phyloP scores from a whole-genome alignment of 768 basidiomycete species.

The Fibroporia radiculosa region DNA sequence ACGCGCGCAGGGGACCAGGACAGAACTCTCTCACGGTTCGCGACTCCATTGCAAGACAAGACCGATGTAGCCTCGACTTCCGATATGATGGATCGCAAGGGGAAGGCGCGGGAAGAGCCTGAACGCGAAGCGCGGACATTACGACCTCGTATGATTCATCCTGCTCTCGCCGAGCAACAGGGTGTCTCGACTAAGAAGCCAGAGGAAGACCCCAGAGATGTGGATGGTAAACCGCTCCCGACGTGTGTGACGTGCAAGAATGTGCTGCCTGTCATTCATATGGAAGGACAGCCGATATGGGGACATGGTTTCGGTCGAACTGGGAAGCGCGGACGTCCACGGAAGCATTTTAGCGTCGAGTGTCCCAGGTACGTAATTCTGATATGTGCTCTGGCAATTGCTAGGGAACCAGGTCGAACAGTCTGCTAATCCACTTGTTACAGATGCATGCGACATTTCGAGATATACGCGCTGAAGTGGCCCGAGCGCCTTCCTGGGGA shows the following conservation, averaged over 20 bases:
- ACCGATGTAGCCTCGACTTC: background rate
- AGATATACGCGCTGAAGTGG: constrained; percentile 69
- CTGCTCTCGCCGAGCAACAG: constrained; percentile 1
- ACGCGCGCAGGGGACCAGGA: constrained; percentile 17
- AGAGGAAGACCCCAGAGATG: constrained; percentile 40
- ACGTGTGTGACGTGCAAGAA: constrained; percentile 66
- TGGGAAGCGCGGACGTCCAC: constrained; percentile 38
- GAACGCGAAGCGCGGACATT: constrained; percentile 18
- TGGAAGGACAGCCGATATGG: constrained; percentile 71
- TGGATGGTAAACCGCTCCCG: constrained; percentile 62
- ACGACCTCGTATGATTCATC: constrained; percentile 13
- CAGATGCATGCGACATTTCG: constrained; percentile 75
- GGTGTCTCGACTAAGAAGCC: constrained; percentile 14
- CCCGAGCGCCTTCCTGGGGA: constrained; percentile 52
- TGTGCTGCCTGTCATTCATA: constrained; percentile 67
- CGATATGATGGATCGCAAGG: constrained; percentile 4
- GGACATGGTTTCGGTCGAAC: constrained; percentile 54
- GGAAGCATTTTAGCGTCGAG: constrained; percentile 42
- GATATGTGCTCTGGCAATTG: background rate
- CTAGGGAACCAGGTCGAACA: background rate
- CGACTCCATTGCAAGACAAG: constrained; percentile 13
- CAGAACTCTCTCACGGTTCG: constrained; percentile 1
- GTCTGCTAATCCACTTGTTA: background rate
- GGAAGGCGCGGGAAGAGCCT: constrained; percentile 13
- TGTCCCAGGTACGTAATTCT: constrained; percentile 59